A percentile compares a stretch with the other conserved stretches of the same genome.
Evolutionary conservation across 768 basidiomycete genomes (phyloP).

Genomic region (Mycena chlorophos): DNA sequence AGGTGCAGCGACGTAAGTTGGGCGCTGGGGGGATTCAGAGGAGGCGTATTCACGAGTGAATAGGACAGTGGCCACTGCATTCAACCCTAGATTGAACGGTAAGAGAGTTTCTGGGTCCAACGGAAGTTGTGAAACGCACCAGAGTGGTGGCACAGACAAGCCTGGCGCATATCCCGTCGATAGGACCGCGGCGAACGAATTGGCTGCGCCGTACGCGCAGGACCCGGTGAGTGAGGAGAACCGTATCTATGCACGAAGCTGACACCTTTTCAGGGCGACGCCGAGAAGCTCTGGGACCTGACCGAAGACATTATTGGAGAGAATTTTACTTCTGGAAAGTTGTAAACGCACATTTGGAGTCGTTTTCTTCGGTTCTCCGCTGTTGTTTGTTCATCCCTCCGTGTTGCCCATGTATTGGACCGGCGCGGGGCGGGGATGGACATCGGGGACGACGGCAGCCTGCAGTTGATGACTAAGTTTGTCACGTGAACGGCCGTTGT

Average conservation of each 20-base stretch:
- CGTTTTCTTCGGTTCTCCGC: no score
- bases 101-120: neutral
- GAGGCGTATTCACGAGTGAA: neutral
- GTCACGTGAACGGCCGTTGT: no score
- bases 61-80: neutral
- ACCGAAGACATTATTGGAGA: constrained; percentile 1
- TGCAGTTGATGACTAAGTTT: no score
- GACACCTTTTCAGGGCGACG: neutral
- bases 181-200: neutral
- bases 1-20: neutral
- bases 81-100: neutral
- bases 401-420: no score
- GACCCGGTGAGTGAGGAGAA: neutral
- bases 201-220: neutral
- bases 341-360: no score
- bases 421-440: no score
- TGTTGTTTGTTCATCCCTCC: no score
- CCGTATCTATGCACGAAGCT: neutral
- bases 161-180: neutral
- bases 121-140: neutral
- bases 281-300: neutral
- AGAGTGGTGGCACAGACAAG: neutral
- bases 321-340: no score
- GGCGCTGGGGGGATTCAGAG: neutral
- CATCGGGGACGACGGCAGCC: no score